phyloP scores from a whole-genome alignment of 306 rosid species.

The Quercus ilex region DNA sequence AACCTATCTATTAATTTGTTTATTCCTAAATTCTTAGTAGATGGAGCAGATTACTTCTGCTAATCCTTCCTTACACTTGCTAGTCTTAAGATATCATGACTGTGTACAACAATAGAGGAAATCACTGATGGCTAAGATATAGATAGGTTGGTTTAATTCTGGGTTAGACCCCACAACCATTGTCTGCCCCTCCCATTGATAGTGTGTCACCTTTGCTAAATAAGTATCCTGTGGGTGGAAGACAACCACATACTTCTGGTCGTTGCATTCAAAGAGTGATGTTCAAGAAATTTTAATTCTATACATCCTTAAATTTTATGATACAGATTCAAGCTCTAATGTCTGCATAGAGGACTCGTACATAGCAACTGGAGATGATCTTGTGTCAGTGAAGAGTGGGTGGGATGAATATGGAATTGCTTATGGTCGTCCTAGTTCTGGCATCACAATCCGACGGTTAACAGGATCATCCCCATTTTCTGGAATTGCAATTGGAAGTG shows the following conservation, averaged over 20 bases:
- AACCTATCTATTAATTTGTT: not conserved
- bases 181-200: not conserved
- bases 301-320: not conserved
- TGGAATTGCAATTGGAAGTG: conserved; percentile 85
- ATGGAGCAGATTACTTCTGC: not conserved
- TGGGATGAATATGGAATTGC: conserved; percentile 93
- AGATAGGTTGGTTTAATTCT: not conserved
- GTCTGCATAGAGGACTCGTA: conserved; percentile 90
- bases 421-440: conserved; percentile 58
- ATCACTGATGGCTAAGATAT: not conserved
- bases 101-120: too few species aligned
- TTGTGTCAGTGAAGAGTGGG: conserved; percentile 87
- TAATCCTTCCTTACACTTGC: not conserved
- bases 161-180: not conserved
- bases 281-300: not conserved
- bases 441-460: conserved; percentile 73
- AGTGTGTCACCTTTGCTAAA: not conserved
- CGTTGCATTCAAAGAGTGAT: not conserved
- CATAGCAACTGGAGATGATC: conserved; percentile 88
- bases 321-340: conserved; percentile 78
- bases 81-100: too few species aligned
- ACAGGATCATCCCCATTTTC: conserved; percentile 78
- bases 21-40: not conserved
- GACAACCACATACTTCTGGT: not conserved
- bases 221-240: not conserved